These are phyloP conservation scores for Platanthera guangdongensis DNA, from an alignment of 106 monocot genomes.

Conservation along the genomic window DNA sequence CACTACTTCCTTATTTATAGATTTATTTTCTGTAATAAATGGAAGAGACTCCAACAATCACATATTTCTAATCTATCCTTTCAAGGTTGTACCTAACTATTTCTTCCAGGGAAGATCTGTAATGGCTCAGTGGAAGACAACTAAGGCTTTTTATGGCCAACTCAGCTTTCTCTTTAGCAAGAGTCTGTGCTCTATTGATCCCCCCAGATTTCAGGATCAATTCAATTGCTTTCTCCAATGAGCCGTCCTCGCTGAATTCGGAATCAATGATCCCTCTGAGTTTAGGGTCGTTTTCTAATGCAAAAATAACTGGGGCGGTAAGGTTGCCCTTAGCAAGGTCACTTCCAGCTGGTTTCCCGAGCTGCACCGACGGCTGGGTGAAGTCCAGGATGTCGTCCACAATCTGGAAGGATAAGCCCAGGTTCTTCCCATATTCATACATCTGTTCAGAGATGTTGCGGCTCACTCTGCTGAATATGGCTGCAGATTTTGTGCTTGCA, in stretches of 20 bases:
- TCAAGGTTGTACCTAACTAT: constrained; percentile 84
- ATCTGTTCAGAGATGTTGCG: constrained; percentile 51
- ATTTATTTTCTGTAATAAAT: no score
- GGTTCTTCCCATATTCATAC: constrained; percentile 85
- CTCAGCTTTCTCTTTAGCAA: constrained; percentile 71
- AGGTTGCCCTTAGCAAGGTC: constrained; percentile 87
- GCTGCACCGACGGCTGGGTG: constrained; percentile 85
- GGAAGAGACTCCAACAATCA: not conserved
- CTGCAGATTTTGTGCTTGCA: constrained; percentile 79
- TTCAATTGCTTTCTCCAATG: constrained; percentile 60
- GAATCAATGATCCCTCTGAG: constrained; percentile 82
- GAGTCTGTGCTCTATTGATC: constrained; percentile 52
- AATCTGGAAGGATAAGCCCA: constrained; percentile 89
- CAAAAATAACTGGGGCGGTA: constrained; percentile 96
- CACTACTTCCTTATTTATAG: no score
- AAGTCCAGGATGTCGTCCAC: constrained; percentile 95
- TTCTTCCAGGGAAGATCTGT: constrained; percentile 58
- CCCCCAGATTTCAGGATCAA: constrained; percentile 56
- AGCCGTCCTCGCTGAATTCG: constrained; percentile 66
- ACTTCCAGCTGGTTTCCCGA: constrained; percentile 77
- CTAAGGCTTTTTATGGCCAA: constrained; percentile 59
- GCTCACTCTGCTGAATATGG: constrained; percentile 64
- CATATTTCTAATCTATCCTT: constrained; percentile 40
- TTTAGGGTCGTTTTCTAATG: constrained; percentile 53
- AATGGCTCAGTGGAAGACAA: constrained; percentile 61